Evolutionary conservation across 2,329 filamentous ascomycete species (phyloP), one percentile per base, ranked within the genome.

Genomic region (Thielaviopsis ethacetica): DNA sequence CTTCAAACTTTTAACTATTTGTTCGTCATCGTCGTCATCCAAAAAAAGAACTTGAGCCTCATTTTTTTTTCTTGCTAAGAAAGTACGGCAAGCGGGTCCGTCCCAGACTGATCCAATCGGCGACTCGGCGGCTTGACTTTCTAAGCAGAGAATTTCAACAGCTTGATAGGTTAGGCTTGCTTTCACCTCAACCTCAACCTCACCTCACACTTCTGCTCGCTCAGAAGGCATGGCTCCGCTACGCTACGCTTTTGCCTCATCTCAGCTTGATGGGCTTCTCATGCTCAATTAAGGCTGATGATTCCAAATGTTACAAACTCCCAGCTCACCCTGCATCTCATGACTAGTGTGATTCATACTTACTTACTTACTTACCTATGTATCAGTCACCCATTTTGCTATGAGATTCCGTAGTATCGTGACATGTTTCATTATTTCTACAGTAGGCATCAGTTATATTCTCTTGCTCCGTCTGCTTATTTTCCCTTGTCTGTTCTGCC

Each of bases 121-220:
- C 44, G 54, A 9, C 54, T 56, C 49, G 38, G 24, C 41, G 55
- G 44, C 55, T 57, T 34, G 41, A 57, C 52, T 57, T 47, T 24
- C 30, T 24, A 56, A 56, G 21, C 15, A 12, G 47, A 41, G 41
- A 34, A 34, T 10, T 10, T 34, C 30, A 5, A 34, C 10, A 34
- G 3, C 26, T 27, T 27, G 26, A 27, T 27, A 27, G 26, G 10
- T 17, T 47, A 4, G 10, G 17, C n/a, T 47, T 17, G 3, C 4
- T 17, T 19, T 19, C 2, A n/a, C n/a, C n/a, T n/a, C n/a, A n/a
- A n/a, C n/a, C n/a, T n/a, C n/a, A n/a, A 47, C 3, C 13, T 15
- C 13, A 47, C 12, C 15, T 17, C 12, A n/a, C 17, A n/a, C 17
- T 19, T 47, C 17, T n/a, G 19, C 41, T 47, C 19, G 24, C 24